phyloP scores from a whole-genome alignment of 805 yeast species.

The Hanseniaspora guilliermondii region DNA sequence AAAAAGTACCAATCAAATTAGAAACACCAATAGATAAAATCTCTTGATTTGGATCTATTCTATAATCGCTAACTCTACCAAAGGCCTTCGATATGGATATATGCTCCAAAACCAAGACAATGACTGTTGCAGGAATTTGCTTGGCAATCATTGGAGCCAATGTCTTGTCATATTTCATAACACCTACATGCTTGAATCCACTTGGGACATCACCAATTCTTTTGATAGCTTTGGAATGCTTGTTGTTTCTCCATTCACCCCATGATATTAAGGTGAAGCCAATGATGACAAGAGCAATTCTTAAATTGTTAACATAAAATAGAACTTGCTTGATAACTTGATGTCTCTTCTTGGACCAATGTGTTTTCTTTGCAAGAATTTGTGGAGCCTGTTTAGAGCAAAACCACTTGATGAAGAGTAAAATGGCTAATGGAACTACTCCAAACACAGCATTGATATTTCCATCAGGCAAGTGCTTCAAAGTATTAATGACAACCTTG shows the following conservation, averaged over 20 bases:
- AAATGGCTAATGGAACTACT: constrained; percentile 54
- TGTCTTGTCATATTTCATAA: constrained; percentile 50
- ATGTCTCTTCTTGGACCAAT: constrained; percentile 10
- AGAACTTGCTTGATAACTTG: constrained; percentile 30
- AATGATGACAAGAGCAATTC: constrained; percentile 71
- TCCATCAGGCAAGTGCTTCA: constrained; percentile 58
- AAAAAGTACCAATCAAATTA: constrained; percentile 80
- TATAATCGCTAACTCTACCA: constrained; percentile 84
- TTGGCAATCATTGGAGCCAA: constrained; percentile 49
- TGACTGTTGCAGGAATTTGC: constrained; percentile 75
- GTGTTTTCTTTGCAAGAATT: constrained; percentile 29
- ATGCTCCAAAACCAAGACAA: constrained; percentile 76
- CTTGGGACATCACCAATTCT: constrained; percentile 70
- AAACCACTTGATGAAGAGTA: constrained; percentile 57
- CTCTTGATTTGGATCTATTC: constrained; percentile 86
- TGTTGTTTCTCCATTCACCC: constrained; percentile 49
- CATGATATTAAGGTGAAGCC: constrained; percentile 75
- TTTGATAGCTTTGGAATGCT: constrained; percentile 33
- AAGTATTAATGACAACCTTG: constrained; percentile 52
- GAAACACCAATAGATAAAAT: constrained; percentile 86
- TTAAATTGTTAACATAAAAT: constrained; percentile 62
- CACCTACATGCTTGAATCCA: constrained; percentile 69
- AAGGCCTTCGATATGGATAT: constrained; percentile 88
- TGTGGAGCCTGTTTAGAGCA: constrained; percentile 46
- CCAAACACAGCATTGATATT: constrained; percentile 85